A percentile compares a stretch with the other conserved stretches of the same genome.
Evolutionary conservation across 2,329 filamentous ascomycete species (phyloP).

Genomic region (Xylaria digitata): DNA sequence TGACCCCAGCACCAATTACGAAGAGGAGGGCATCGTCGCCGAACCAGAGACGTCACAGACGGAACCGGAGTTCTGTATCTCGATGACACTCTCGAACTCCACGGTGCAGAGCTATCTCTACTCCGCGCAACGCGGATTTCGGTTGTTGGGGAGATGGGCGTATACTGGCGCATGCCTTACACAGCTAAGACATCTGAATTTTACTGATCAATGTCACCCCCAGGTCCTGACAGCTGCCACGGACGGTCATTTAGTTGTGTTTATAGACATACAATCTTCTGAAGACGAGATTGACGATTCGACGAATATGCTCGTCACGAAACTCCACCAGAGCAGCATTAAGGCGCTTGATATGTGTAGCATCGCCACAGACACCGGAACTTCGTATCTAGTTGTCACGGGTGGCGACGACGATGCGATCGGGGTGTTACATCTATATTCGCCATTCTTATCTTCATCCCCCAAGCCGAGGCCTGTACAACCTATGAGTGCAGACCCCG

Average conservation of each 20-base stretch:
- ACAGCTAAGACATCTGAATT: constrained; percentile 63
- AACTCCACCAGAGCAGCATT: constrained; percentile 83
- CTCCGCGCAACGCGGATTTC: constrained; percentile 56
- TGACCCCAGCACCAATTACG: constrained; percentile 41
- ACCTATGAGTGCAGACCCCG: not conserved
- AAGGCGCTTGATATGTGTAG: constrained; percentile 68
- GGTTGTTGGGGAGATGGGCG: constrained; percentile 62
- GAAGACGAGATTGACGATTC: constrained; percentile 38
- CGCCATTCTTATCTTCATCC: constrained; percentile 28
- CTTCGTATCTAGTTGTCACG: constrained; percentile 69
- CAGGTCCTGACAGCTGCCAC: constrained; percentile 77
- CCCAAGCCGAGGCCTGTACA: not conserved
- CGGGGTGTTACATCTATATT: constrained; percentile 53
- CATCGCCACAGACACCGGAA: constrained; percentile 44
- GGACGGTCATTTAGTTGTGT: constrained; percentile 79
- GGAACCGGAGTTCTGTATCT: constrained; percentile 64
- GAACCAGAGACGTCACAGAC: constrained; percentile 1
- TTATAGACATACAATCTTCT: constrained; percentile 51
- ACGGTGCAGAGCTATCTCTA: constrained; percentile 72
- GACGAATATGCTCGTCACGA: constrained; percentile 50
- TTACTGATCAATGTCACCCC: constrained; percentile 43
- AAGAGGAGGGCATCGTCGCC: constrained; percentile 40
- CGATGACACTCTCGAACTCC: constrained; percentile 86
- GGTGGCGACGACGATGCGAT: constrained; percentile 92
- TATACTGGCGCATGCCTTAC: constrained; percentile 83